Evolutionary conservation across 1,284 basidiomycete species (phyloP), one percentile per base, ranked within the genome.

Genomic region (Pulveroboletus sp.): DNA sequence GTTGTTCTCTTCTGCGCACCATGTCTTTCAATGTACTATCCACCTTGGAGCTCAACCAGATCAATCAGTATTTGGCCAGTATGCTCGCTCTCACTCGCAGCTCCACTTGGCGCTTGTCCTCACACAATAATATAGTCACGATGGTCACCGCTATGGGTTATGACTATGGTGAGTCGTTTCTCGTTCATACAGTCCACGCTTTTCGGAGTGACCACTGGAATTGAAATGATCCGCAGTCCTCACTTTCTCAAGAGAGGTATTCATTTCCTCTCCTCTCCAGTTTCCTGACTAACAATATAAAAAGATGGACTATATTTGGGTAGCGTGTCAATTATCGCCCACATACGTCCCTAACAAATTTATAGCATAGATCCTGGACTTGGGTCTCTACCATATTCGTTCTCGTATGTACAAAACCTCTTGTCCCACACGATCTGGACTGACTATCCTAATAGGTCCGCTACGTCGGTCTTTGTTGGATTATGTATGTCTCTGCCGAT

Each of bases 401-500:
- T 26, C 6, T 44, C 1, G 53, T 55, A 24, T 2, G 53, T 55
- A 36, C 2, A 22, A 15, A 22, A 4, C 5, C 20, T 20, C n/a
- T n/a, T n/a, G 18, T 6, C 26, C 8, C n/a, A 31, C 25, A 4
- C 20, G 22, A 18, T 14, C 36, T 38, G 25, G 17, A 9, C 11
- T 29, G n/a, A 35, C 14, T 18, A 14, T 42, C 11, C 10, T 4
- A 18, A 5, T n/a, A 57, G 59, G 26, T 57, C 22, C 59, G 47
- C 12, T 61, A 60, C 25, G 5, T 38, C 1, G 58, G 58, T 24
- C 10, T 62, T 38, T 58, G 36, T 22, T 5, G 6, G 25, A 39
- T 17, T 33, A 1, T 58, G 59, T 60, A 44, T 18, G 58, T 47
- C 5, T 28, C 5, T 29, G n/a, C n/a, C 20, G 20, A 18, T 12